These are phyloP conservation scores for Epichloe brachyelytri DNA, from an alignment of 2,329 filamentous ascomycete genomes.

Conservation along the genomic window DNA sequence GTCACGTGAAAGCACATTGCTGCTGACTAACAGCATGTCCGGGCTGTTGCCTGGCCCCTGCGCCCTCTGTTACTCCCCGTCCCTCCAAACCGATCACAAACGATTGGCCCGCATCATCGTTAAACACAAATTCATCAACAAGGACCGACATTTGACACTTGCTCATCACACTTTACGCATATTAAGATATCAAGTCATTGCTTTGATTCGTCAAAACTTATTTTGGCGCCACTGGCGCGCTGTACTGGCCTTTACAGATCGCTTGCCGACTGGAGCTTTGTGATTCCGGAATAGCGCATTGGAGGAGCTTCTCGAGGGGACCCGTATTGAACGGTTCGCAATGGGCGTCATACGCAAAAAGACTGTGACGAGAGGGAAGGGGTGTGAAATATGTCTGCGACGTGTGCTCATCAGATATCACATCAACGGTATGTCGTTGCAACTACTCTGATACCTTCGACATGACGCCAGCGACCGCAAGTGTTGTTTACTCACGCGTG, in stretches of 20 bases:
- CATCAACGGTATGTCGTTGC: conserved; percentile 63
- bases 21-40: background rate
- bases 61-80: background rate
- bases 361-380: conserved; percentile 71
- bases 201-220: conserved; percentile 9
- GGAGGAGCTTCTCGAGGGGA: background rate
- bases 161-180: conserved; percentile 20
- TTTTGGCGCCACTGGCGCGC: conserved; percentile 3
- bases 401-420: conserved; percentile 92
- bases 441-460: background rate
- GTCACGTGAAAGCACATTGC: background rate
- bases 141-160: conserved; percentile 3
- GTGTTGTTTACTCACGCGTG: conserved; percentile 7
- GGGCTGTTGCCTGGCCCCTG: background rate
- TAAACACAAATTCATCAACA: conserved; percentile 6
- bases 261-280: background rate
- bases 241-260: background rate
- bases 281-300: background rate
- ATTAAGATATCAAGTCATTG: conserved; percentile 2
- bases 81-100: background rate
- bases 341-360: conserved; percentile 98
- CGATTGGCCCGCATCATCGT: conserved; percentile 7
- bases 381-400: conserved; percentile 96
- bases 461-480: background rate
- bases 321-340: background rate